Percentiles rank a stretch among this genome's conserved stretches.
phyloP scores from a whole-genome alignment of 768 basidiomycete genomes.

The Pleurotus pulmonarius region DNA sequence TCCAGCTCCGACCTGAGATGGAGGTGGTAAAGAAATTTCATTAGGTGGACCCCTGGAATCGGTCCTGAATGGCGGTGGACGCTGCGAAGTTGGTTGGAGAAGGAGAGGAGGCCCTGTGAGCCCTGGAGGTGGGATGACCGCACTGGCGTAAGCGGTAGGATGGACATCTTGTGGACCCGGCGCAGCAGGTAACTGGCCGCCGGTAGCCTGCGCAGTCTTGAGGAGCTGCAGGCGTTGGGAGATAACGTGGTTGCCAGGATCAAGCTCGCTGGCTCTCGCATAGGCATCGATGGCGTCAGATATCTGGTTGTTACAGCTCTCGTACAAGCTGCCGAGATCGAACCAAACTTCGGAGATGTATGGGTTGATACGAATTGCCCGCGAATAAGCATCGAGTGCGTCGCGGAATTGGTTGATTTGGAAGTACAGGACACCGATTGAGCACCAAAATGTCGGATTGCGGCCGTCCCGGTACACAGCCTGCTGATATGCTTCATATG shows the following conservation, averaged over 20 bases:
- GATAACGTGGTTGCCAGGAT: constrained; percentile 81
- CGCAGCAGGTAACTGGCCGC: constrained; percentile 75
- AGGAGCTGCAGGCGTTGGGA: constrained; percentile 75
- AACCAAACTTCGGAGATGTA: constrained; percentile 97
- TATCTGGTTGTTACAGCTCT: constrained; percentile 98
- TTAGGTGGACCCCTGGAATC: constrained; percentile 63
- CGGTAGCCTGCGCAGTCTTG: constrained; percentile 74
- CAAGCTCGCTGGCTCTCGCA: constrained; percentile 90
- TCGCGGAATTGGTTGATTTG: constrained; percentile 99
- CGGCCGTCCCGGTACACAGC: constrained; percentile 98
- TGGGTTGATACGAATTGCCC: constrained; percentile 97
- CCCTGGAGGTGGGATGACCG: constrained; percentile 67
- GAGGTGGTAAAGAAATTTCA: constrained; percentile 58
- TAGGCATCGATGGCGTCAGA: constrained; percentile 99
- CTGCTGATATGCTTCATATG: constrained; percentile 99
- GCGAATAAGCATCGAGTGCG: constrained; percentile 97
- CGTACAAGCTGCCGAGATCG: constrained; percentile 94
- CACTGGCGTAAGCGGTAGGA: constrained; percentile 88
- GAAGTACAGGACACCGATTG: constrained; percentile 98
- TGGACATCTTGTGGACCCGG: constrained; percentile 95
- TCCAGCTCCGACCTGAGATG: constrained; percentile 42
- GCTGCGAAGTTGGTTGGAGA: constrained; percentile 46
- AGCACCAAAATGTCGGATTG: constrained; percentile 99
- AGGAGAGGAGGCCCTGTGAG: constrained; percentile 66
- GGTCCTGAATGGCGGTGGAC: constrained; percentile 53